Percentiles rank a stretch among this genome's conserved stretches.
These are phyloP conservation scores for Gossypium schwendimanii DNA, from an alignment of 441 rosid genomes.

Conservation along the genomic window DNA sequence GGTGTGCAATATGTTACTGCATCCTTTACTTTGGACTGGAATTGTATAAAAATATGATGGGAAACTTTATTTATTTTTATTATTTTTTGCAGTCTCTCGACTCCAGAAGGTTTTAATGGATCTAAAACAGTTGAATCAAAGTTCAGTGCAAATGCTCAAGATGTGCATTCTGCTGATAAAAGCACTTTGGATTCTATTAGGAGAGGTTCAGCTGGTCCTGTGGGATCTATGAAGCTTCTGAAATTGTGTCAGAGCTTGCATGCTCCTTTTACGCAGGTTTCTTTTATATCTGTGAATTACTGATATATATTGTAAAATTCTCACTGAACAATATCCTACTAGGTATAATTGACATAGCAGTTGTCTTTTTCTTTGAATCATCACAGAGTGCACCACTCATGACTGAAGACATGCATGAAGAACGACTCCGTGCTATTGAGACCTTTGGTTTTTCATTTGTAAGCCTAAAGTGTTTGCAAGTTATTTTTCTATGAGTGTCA, in stretches of 20 bases:
- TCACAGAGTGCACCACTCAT: slow-evolving; percentile 81
- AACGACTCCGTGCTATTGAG: slow-evolving; percentile 86
- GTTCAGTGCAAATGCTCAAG: slow-evolving; percentile 28
- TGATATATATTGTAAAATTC: slow-evolving; percentile 2
- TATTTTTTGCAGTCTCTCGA: slow-evolving; percentile 34
- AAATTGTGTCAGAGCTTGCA: slow-evolving; percentile 76
- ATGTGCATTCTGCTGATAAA: slow-evolving; percentile 25
- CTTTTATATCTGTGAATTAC: slow-evolving; percentile 16
- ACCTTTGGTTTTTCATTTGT: slow-evolving; percentile 80
- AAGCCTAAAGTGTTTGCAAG: slow-evolving; percentile 31
- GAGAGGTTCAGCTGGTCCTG: slow-evolving; percentile 83
- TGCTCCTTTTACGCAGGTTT: slow-evolving; percentile 92
- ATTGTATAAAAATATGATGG: slow-evolving; percentile 7
- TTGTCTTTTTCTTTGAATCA: slow-evolving; percentile 11
- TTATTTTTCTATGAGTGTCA: slow-evolving; percentile 8
- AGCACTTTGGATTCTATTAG: slow-evolving; percentile 40
- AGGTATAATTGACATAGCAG: slow-evolving; percentile 5
- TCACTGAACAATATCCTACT: neutral
- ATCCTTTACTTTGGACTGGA: neutral
- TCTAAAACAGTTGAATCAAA: slow-evolving; percentile 24
- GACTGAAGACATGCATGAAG: slow-evolving; percentile 99
- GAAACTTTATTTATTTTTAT: slow-evolving; percentile 2
- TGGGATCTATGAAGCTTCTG: slow-evolving; percentile 81
- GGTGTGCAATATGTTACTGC: neutral
- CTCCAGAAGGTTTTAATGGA: slow-evolving; percentile 29